Evolutionary conservation across 345 rosid species (phyloP), one percentile per base, ranked within the genome.

Genomic region (Jatropha curcas): DNA sequence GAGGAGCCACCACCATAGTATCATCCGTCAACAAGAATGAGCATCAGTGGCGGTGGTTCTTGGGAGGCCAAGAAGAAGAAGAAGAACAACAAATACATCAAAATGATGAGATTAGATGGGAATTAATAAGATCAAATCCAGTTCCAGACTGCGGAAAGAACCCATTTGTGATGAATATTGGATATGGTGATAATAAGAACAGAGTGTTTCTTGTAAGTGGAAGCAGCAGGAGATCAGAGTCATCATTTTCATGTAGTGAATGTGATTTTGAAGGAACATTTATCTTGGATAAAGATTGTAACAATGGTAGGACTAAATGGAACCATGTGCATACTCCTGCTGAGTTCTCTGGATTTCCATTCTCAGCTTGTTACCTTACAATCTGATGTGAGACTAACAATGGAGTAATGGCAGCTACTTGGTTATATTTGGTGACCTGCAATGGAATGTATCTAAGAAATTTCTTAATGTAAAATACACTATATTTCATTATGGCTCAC

Each of bases 341-440:
- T 8, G 82, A 58, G 10, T 80, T 80, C 72, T 80, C 83, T 17
- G 79, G 77, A 25, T 71, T 77, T 33, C 83, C 85, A 43, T 75
- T 59, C 51, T 78, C 82, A 5, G 70, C 80, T 70, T 78, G 71
- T 62, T 28, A 30, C 22, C 19, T 82, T 31, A 55, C 65, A 37
- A 35, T 81, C 27, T 77, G 65, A 74, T 35, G 51, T 19, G 3
- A 41, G 45, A 41, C 8, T 41, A 24, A 34, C 61, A 12, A 35
- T 12, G 17, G 7, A 25, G 43, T 10, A 9, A 41, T 41, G 45
- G 45, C 45, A n/a, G n/a, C n/a, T n/a, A n/a, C n/a, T n/a, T n/a
- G n/a, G n/a, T n/a, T n/a, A n/a, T n/a, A n/a, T n/a, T n/a, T n/a
- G n/a, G n/a, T n/a, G n/a, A n/a, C n/a, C n/a, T n/a, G n/a, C n/a